Evolutionary conservation across 2,329 filamentous ascomycete genomes (phyloP), one percentile per base, ranked within the genome.

Genomic region (Nemania sp.): DNA sequence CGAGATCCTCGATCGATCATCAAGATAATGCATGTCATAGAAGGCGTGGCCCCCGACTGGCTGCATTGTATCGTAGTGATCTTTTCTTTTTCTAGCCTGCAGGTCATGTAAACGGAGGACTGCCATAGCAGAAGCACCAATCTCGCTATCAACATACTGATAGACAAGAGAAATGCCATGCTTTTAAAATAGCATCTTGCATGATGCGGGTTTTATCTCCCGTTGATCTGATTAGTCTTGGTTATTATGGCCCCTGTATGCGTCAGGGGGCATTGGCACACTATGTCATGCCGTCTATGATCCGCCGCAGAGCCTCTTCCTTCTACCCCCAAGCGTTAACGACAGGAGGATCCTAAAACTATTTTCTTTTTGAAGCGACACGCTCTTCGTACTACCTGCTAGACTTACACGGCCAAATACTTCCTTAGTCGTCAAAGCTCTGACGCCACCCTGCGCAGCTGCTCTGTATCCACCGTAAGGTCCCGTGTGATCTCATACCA

Each of bases 291-390:
- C 13, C 25, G 25, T 29, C 25, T 29, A 29, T 29, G 4, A 29
- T 29, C 25, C 29, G 25, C 42, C 47, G 60, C 57, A 58, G 61
- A 60, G 57, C 61, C 61, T 60, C 57, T 35, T 52, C 39, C 15
- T 51, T 59, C 46, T 57, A 50, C 37, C 12, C 37, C 35, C 15
- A 34, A 50, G 21, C 17, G 5, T 29, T 18, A 40, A 51, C 25
- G 32, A 32, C 20, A 42, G 20, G n/a, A 32, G 35, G 15, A 25
- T 37, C 39, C 11, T n/a, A 25, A 35, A 37, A 11, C 1, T 20
- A 18, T 43, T 10, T 20, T 3, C 4, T 7, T 21, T 21, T 43
- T 20, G 9, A 7, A 12, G 7, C 20, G 17, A 43, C 11, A 43
- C 3, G 20, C 25, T n/a, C n/a, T 29, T 21, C 4, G n/a, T 21